These are phyloP conservation scores for Pestalotiopsis fici DNA, from an alignment of 2,329 filamentous ascomycete genomes.

Conservation along the genomic window DNA sequence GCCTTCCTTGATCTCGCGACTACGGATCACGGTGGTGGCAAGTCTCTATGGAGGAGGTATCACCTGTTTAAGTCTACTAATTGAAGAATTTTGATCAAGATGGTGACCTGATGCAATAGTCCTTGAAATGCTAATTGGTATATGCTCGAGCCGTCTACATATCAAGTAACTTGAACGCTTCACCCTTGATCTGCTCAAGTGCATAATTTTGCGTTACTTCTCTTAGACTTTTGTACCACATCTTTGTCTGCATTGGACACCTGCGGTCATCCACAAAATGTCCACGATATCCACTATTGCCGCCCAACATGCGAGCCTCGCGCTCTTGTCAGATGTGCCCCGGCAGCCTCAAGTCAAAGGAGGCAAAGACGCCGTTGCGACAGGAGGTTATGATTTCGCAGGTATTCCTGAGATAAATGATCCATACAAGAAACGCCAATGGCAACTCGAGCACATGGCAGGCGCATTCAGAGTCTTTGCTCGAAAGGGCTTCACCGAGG, in stretches of 20 bases:
- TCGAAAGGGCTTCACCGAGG: slow-evolving; percentile 60
- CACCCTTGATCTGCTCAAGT: no score
- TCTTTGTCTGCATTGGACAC: no score
- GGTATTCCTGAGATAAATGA: slow-evolving; percentile 58
- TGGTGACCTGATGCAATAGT: no score
- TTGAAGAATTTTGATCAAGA: no score
- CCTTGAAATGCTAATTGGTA: no score
- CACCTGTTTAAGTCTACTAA: no score
- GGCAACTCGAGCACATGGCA: slow-evolving; percentile 57
- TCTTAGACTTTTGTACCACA: no score
- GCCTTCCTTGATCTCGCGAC: not conserved
- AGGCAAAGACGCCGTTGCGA: not conserved
- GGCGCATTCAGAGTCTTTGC: slow-evolving; percentile 60
- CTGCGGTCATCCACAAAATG: not conserved
- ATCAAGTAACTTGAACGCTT: no score
- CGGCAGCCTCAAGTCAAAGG: not conserved
- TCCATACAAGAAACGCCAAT: slow-evolving; percentile 51
- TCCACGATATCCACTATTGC: not conserved
- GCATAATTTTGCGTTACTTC: no score
- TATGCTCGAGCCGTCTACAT: no score
- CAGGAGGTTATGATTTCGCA: not conserved
- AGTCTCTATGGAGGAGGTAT: no score
- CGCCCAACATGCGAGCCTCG: not conserved
- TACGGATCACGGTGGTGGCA: no score
- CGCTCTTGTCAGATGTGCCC: not conserved